Percentiles rank a stretch among this genome's conserved stretches.
phyloP scores from a whole-genome alignment of 345 rosid species.

The Pugionium dolabratum region DNA sequence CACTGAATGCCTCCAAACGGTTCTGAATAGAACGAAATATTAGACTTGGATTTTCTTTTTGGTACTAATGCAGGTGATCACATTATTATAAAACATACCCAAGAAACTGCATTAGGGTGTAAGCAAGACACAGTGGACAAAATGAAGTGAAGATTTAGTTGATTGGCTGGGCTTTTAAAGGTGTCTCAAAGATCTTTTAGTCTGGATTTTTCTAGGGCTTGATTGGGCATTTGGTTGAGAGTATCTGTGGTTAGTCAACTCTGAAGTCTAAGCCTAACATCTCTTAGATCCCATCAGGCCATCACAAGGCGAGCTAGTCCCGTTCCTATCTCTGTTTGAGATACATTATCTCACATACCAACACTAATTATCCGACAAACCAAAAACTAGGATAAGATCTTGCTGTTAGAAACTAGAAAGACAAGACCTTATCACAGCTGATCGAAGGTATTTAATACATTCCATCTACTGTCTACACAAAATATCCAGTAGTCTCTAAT shows the following conservation, averaged over 20 bases:
- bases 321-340: not conserved
- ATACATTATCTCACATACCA: not conserved
- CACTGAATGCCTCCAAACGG: not conserved
- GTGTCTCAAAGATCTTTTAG: conserved; percentile 3
- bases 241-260: conserved; percentile 2
- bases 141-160: not conserved
- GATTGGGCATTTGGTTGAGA: not conserved
- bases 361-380: no score
- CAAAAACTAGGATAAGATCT: no score
- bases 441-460: not conserved
- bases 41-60: not conserved
- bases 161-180: not conserved
- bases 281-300: not conserved
- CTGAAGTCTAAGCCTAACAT: not conserved
- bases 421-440: conserved; percentile 13
- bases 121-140: conserved; percentile 10
- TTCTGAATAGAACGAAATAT: not conserved
- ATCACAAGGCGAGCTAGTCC: not conserved
- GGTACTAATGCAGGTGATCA: not conserved
- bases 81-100: not conserved
- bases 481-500: conserved; percentile 9
- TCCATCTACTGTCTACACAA: not conserved
- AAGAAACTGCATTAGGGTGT: conserved; percentile 5
- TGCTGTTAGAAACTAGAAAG: not conserved
- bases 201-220: not conserved